A percentile compares a stretch with the other conserved stretches of the same genome.
Evolutionary conservation across 1,284 basidiomycete species (phyloP).

Genomic region (Cutaneotrichosporon sp.): DNA sequence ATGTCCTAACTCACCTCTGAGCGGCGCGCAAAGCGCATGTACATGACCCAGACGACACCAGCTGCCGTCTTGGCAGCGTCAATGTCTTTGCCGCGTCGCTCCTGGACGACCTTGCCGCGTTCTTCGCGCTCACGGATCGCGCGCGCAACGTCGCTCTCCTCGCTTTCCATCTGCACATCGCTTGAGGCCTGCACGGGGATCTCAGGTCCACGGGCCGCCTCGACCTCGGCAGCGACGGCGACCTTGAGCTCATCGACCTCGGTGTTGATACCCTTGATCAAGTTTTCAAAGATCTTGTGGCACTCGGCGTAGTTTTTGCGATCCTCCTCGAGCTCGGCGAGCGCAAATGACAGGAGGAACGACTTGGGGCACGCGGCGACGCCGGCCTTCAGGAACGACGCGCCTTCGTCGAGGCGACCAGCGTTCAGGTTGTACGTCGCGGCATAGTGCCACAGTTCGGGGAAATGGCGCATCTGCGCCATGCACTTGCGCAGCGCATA

Average conservation of each 20-base stretch:
- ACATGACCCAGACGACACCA: conserved; percentile 64
- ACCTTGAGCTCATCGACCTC: conserved; percentile 67
- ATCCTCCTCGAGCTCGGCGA: conserved; percentile 75
- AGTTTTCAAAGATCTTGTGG: conserved; percentile 63
- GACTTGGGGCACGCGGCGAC: conserved; percentile 83
- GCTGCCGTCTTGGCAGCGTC: conserved; percentile 50
- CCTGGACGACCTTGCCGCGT: conserved; percentile 51
- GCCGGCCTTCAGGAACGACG: conserved; percentile 73
- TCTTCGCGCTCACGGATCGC: conserved; percentile 61
- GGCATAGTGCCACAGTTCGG: conserved; percentile 95
- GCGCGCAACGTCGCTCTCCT: conserved; percentile 48
- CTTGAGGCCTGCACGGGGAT: conserved; percentile 29
- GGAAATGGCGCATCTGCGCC: conserved; percentile 86
- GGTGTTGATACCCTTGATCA: conserved; percentile 64
- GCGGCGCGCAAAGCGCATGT: conserved; percentile 86
- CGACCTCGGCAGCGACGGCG: conserved; percentile 52
- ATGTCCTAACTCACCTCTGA: conserved; percentile 59
- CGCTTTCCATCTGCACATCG: conserved; percentile 38
- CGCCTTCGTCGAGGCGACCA: conserved; percentile 76
- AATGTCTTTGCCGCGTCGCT: conserved; percentile 49
- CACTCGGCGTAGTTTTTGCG: conserved; percentile 61
- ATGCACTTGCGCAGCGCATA: conserved; percentile 76
- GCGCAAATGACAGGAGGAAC: conserved; percentile 82
- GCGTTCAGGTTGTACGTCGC: conserved; percentile 69
- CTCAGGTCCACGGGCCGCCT: conserved; percentile 46